Evolutionary conservation across 2,329 filamentous ascomycete genomes (phyloP).

Genomic region (Apiospora pterosperma): DNA sequence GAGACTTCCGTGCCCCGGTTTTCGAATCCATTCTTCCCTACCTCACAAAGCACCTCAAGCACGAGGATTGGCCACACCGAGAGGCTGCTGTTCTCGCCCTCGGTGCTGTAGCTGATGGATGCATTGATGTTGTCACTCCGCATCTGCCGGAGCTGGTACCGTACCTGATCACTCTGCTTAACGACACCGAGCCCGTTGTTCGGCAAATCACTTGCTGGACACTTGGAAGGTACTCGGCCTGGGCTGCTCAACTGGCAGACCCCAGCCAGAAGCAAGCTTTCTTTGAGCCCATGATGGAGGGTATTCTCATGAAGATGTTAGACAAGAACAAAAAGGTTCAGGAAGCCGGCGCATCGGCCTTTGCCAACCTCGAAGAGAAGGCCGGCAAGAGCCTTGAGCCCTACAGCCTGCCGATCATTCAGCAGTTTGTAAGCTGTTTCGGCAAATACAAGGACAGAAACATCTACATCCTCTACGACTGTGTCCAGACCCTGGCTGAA

Average conservation of each 20-base stretch:
- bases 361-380: conserved; percentile 94
- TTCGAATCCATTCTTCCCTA: conserved; percentile 93
- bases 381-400: conserved; percentile 76
- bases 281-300: conserved; percentile 97
- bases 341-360: conserved; percentile 91
- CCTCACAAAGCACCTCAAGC: conserved; percentile 82
- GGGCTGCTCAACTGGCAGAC: conserved; percentile 76
- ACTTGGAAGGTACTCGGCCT: conserved; percentile 85
- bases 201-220: conserved; percentile 98
- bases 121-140: conserved; percentile 83
- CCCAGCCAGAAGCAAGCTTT: conserved; percentile 67
- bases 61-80: conserved; percentile 85
- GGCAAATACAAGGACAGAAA: conserved; percentile 96
- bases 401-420: conserved; percentile 86
- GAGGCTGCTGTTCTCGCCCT: conserved; percentile 93
- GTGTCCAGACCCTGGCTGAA: conserved; percentile 93
- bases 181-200: conserved; percentile 84
- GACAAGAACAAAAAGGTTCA: conserved; percentile 98
- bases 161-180: conserved; percentile 82
- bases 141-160: conserved; percentile 88
- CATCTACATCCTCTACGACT: conserved; percentile 98
- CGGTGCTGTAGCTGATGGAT: conserved; percentile 92
- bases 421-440: conserved; percentile 91
- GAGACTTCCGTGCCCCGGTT: conserved; percentile 81
- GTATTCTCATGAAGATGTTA: conserved; percentile 89